Conservation (phyloP, 352 stramenopile genomes). For the Phytopythium litorale region DNA sequence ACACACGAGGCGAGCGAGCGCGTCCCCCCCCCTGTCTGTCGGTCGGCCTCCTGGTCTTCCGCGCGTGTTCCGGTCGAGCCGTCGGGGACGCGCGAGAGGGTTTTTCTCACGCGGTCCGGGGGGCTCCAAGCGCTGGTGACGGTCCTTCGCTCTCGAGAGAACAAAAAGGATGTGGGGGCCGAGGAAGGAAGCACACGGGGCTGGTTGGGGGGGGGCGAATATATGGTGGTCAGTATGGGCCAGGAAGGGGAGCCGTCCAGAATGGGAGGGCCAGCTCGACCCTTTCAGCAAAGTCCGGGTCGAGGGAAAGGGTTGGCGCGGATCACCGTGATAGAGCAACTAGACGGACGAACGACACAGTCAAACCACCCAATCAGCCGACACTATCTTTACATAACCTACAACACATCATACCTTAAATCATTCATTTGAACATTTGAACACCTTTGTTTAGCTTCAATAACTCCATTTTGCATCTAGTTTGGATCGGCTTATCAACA, state of each 20-base stretch:
- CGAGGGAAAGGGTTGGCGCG: neutral
- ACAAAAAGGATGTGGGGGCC: constrained; percentile 11
- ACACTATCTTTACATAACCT: no score
- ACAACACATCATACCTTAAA: no score
- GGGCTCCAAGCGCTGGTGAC: neutral
- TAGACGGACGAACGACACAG: neutral
- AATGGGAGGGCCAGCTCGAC: constrained; percentile 1
- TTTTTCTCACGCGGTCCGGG: neutral
- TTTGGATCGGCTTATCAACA: no score
- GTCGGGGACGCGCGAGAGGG: neutral
- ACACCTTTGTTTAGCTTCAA: no score
- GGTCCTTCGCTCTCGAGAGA: constrained; percentile 5
- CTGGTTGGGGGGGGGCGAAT: constrained; percentile 2
- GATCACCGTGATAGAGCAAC: neutral
- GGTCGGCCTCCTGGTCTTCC: neutral
- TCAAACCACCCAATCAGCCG: neutral
- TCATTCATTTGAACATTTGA: no score
- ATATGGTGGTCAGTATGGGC: no score
- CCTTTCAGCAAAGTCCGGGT: constrained; percentile 1
- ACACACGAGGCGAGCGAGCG: neutral
- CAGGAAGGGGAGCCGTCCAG: neutral
- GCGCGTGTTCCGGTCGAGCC: neutral
- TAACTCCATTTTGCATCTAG: no score
- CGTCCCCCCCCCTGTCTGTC: neutral
- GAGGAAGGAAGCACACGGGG: no score